Conservation (phyloP, 2,329 filamentous ascomycete genomes). For the Ophiocordyceps unilateralis region DNA sequence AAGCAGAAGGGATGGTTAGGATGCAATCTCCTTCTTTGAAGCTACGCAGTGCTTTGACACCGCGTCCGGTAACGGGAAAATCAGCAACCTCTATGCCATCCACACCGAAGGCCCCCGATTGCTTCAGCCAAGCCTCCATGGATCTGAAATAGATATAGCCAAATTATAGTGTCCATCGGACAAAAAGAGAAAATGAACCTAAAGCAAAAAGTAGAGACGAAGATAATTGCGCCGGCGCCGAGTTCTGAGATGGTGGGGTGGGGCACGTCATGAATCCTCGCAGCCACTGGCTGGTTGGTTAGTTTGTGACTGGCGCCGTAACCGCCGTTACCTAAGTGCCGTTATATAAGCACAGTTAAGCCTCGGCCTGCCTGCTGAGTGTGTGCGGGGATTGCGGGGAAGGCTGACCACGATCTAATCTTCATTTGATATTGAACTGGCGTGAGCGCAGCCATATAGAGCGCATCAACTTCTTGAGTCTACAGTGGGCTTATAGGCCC, state of each 20-base stretch:
- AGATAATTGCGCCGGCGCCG: constrained; percentile 1
- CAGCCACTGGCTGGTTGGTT: too few species aligned
- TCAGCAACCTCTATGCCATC: constrained; percentile 14
- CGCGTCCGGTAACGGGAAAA: constrained; percentile 15
- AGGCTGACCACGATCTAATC: background rate
- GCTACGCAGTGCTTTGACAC: constrained; percentile 10
- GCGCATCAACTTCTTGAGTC: background rate
- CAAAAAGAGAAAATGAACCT: background rate
- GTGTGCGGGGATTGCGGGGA: constrained; percentile 1
- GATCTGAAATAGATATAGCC: background rate
- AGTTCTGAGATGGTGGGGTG: too few species aligned
- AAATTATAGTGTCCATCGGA: background rate
- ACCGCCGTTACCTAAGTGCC: background rate
- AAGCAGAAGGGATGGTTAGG: constrained; percentile 13
- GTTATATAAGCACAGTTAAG: constrained; percentile 1
- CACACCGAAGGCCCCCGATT: constrained; percentile 12
- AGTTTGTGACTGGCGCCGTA: too few species aligned
- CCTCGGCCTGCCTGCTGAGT: background rate
- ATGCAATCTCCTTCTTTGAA: constrained; percentile 16
- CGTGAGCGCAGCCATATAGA: background rate
- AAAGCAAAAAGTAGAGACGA: constrained; percentile 1
- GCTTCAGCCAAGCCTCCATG: constrained; percentile 17
- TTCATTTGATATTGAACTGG: constrained; percentile 1
- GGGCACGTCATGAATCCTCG: too few species aligned
- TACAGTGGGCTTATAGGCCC: constrained; percentile 1